Base-by-base conservation (phyloP, 106 monocot genomes). In the Alisma plantagoaquatica region DNA sequence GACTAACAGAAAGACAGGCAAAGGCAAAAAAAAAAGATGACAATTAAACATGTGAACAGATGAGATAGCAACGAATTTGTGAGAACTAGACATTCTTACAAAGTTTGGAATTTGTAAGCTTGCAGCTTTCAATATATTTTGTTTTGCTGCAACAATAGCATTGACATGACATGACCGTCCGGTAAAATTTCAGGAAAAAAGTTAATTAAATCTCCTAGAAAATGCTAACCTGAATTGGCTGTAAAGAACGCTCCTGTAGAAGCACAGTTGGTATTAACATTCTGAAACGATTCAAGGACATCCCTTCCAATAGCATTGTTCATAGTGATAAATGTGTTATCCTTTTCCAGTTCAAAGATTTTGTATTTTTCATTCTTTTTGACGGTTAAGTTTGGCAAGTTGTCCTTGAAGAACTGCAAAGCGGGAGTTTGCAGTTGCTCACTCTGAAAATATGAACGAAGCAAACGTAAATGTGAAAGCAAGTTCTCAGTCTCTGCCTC, bases 401-500 rank as follows among this genome's bases (percentile, higher is more conserved):
- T 77, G 22, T 87, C 71, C 44, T 63, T 31, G 49, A 87, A 87
- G 46, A 75, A 87, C 26, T 46, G 19, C 24, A 57, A 26, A 9
- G 68, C 77, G 8, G 55, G 60, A 2, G 35, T 71, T 27, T 74
- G 49, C 3, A 77, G 48, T 62, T 86, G 80, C 31, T 81, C 86
- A 20, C 73, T 65, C 53, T 28, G 71, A 24, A 81, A 51, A 63
- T 61, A 81, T 1, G 73, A 81, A 1, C 64, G 73, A 18, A 81
- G 27, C 51, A 76, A 59, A 18, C 77, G 80, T 35, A 81, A 27
- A 33, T 59, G 24, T 12, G 73, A 73, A 24, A 77, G 70, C 43
- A 77, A 46, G 33, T 41, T 74, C 17, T 70, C 66, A 24, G 62
- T 64, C 58, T 81, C 86, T 11, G 77, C 76, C 4, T 11, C 74